phyloP scores from a whole-genome alignment of 140 eudicot genomes.

The Flaveria floridana region DNA sequence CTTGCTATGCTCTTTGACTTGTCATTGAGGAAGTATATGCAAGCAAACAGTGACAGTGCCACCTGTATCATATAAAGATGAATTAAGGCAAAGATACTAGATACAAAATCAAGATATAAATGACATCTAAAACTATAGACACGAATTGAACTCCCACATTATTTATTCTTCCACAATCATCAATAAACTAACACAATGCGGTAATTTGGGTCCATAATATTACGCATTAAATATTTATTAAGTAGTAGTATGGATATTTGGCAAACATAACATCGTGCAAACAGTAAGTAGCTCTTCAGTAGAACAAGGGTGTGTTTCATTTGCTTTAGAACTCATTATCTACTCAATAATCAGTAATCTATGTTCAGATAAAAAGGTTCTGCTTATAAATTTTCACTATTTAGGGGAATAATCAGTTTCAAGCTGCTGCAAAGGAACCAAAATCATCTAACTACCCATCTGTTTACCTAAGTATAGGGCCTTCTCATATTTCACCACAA shows the following conservation, averaged over 20 bases:
- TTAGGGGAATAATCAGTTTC: not conserved
- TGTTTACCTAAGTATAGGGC: not conserved
- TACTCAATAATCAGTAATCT: not conserved
- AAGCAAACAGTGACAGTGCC: conserved; percentile 78
- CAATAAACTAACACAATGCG: not conserved
- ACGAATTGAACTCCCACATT: not conserved
- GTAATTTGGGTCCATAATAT: not conserved
- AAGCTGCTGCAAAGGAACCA: not conserved
- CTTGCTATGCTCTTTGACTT: conserved; percentile 83
- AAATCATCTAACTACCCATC: not conserved
- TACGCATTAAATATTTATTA: not conserved
- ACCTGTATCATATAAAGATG: conserved; percentile 44
- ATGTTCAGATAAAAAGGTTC: not conserved
- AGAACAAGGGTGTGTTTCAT: not conserved
- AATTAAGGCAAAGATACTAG: conserved; percentile 20
- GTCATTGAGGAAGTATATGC: conserved; percentile 91
- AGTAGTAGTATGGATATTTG: not conserved
- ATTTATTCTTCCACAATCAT: conserved; percentile 8
- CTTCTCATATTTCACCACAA: not conserved
- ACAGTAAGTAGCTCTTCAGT: not conserved
- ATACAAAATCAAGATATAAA: conserved; percentile 11
- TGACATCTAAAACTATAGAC: not conserved
- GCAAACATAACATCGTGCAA: not conserved
- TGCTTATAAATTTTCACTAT: not conserved
- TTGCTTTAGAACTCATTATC: not conserved